A percentile compares a stretch with the other conserved stretches of the same genome.
Evolutionary conservation across 1,284 basidiomycete species (phyloP).

Genomic region (Ganoderma meredithae): DNA sequence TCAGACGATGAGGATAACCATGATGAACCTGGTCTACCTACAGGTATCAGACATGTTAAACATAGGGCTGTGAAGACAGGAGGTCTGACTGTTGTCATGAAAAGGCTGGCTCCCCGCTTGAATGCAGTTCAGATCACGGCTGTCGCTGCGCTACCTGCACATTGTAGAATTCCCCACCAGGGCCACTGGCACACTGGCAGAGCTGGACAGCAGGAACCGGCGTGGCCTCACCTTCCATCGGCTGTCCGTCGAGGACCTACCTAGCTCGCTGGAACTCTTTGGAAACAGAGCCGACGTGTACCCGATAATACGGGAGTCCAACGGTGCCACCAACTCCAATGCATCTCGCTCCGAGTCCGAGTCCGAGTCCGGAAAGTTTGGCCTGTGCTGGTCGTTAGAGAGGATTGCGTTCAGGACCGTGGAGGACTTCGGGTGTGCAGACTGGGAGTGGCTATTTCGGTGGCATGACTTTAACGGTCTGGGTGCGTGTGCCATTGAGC

Average conservation of each 20-base stretch:
- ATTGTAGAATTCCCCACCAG: not conserved
- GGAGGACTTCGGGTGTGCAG: conserved; percentile 21
- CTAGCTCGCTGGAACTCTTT: too few relatives aligned
- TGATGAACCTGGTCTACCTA: too few relatives aligned
- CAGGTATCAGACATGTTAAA: too few relatives aligned
- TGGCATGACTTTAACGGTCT: not conserved
- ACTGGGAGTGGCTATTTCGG: conserved; percentile 20
- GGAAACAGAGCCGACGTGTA: conserved; percentile 8
- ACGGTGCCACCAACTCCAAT: not conserved
- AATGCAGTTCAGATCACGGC: not conserved
- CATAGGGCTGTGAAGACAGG: too few relatives aligned
- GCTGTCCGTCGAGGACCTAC: conserved; percentile 13
- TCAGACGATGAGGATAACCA: too few relatives aligned
- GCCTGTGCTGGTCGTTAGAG: conserved; percentile 4
- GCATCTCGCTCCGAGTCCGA: not conserved
- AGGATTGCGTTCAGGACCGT: conserved; percentile 13
- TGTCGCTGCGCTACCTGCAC: not conserved
- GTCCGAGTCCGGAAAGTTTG: not conserved
- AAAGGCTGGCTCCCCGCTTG: too few relatives aligned
- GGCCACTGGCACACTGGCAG: too few relatives aligned
- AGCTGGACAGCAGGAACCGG: too few relatives aligned
- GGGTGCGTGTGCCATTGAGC: not conserved
- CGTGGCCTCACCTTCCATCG: too few relatives aligned
- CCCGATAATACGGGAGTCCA: not conserved
- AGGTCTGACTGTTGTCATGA: too few relatives aligned